Conservation (phyloP, 2,329 filamentous ascomycete species). For the Chrysosphaeria jannelii region DNA sequence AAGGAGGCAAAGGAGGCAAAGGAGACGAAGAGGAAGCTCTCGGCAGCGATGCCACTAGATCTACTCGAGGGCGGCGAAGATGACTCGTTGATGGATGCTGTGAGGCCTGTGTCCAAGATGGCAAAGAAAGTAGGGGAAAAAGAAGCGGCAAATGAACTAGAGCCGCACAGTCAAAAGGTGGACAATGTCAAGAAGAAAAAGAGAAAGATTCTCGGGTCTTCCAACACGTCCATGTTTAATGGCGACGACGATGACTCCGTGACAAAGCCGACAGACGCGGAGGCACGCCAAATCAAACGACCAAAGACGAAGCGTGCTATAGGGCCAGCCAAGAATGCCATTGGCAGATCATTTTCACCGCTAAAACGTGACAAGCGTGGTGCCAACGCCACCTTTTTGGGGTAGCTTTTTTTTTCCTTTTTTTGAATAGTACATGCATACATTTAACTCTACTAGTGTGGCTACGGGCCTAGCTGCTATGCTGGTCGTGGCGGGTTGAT, state of each 20-base stretch:
- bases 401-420: no score
- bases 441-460: no score
- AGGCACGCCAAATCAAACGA: constrained; percentile 9
- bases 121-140: no score
- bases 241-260: constrained; percentile 23
- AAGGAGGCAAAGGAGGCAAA: constrained; percentile 16
- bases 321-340: constrained; percentile 5
- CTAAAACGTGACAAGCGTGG: constrained; percentile 39
- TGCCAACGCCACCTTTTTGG: constrained; percentile 28
- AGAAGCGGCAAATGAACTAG: no score
- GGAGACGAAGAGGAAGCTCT: constrained; percentile 14
- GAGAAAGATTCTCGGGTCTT: constrained; percentile 34
- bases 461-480: no score
- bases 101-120: constrained; percentile 1
- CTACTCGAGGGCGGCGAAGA: constrained; percentile 8
- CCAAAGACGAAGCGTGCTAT: constrained; percentile 5
- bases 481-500: no score
- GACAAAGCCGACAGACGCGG: constrained; percentile 1
- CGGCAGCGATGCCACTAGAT: constrained; percentile 1
- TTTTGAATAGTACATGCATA: no score
- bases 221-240: constrained; percentile 38
- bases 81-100: constrained; percentile 8
- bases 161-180: no score
- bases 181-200: constrained; percentile 48
- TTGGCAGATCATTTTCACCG: constrained; percentile 26